Conservation (phyloP, 2,329 filamentous ascomycete species). For the Teratosphaeria epicoccoides region DNA sequence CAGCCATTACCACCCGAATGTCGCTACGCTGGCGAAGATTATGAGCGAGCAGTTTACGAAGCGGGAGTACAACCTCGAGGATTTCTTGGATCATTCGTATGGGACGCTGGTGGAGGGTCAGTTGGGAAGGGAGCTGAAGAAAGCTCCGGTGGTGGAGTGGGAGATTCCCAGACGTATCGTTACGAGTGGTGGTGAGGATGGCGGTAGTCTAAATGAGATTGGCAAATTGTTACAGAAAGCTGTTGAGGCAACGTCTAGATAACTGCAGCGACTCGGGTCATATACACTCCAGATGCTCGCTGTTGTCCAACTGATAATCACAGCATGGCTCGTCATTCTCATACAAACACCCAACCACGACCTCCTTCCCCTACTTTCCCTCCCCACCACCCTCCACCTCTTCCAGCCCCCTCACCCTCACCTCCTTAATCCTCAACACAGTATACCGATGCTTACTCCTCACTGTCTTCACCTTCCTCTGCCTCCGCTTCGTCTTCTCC, state of each 20-base stretch:
- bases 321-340: neutral
- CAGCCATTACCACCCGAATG: conserved; percentile 92
- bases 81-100: conserved; percentile 94
- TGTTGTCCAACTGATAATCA: neutral
- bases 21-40: conserved; percentile 86
- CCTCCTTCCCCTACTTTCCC: conserved; percentile 13
- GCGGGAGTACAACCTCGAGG: conserved; percentile 85
- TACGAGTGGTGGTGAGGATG: conserved; percentile 22
- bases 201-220: conserved; percentile 3
- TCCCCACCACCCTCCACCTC: conserved; percentile 37
- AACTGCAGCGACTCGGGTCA: too few relatives aligned
- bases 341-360: neutral
- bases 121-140: conserved; percentile 67
- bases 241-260: too few relatives aligned
- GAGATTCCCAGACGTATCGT: conserved; percentile 86
- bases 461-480: conserved; percentile 57
- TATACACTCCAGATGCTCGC: conserved; percentile 26
- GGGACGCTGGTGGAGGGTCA: conserved; percentile 77
- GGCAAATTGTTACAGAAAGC: conserved; percentile 4
- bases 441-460: conserved; percentile 89
- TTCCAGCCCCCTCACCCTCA: conserved; percentile 54
- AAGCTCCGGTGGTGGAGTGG: conserved; percentile 86
- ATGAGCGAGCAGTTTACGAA: conserved; percentile 97
- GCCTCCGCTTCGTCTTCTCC: conserved; percentile 55
- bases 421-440: conserved; percentile 70